Conservation (phyloP, 768 basidiomycete genomes). For the Termitomyces eurrhizus region DNA sequence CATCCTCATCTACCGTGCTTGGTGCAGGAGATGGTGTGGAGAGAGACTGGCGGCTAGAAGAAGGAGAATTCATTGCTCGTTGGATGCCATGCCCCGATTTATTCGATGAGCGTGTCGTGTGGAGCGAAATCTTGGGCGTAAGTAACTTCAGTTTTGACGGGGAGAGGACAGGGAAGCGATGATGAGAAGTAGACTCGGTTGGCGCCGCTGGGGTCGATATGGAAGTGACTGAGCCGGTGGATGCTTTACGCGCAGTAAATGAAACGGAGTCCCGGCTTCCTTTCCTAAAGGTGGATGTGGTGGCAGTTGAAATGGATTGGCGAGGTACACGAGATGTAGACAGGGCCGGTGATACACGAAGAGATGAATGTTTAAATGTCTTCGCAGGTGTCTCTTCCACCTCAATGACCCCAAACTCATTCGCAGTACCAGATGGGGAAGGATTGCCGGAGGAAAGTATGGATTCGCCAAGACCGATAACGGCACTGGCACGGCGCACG, state of each 20-base stretch:
- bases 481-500: constrained; percentile 67
- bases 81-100: constrained; percentile 41
- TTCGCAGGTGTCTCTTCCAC: constrained; percentile 48
- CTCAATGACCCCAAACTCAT: constrained; percentile 84
- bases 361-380: constrained; percentile 49
- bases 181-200: constrained; percentile 35
- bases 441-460: constrained; percentile 54
- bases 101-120: constrained; percentile 53
- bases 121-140: constrained; percentile 70
- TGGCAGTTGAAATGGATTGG: constrained; percentile 48
- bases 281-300: constrained; percentile 54
- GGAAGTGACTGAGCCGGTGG: constrained; percentile 76
- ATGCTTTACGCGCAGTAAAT: constrained; percentile 77
- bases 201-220: constrained; percentile 49
- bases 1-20: constrained; percentile 78
- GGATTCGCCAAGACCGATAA: constrained; percentile 49
- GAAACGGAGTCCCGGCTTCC: constrained; percentile 76
- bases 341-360: constrained; percentile 60
- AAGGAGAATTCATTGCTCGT: constrained; percentile 55
- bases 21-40: constrained; percentile 86
- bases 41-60: constrained; percentile 68
- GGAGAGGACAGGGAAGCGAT: constrained; percentile 77
- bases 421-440: constrained; percentile 56
- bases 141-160: constrained; percentile 83
- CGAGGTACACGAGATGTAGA: constrained; percentile 63